Base-by-base conservation (phyloP, 2,329 filamentous ascomycete species). In the Magnaporthales sp. region DNA sequence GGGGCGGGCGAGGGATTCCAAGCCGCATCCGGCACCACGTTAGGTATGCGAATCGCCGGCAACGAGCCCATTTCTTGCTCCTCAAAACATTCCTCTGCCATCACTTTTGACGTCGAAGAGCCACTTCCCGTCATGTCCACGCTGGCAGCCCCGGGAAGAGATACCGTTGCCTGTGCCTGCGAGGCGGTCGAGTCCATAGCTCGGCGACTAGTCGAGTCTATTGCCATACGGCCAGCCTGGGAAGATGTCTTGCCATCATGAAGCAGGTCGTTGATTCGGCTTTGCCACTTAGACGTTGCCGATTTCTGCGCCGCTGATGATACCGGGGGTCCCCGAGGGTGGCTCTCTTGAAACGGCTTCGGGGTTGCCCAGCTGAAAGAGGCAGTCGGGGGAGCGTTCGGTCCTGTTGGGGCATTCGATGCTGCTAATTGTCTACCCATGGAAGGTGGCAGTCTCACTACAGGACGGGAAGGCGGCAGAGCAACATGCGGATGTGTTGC, bases 41-140 rank as follows among this genome's bases (percentile, higher is more conserved):
- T 80, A 8, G 90, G 90, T n/a, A 93, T 78, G 66, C 84, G 85
- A 27, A 93, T 86, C 26, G 85, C 82, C 0, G 90, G 90, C n/a
- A 92, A 77, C 8, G 90, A 93, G 3, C 90, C 90, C 80, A 91
- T 91, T 75, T 93, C 90, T 72, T 91, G 89, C 73, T 92, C 89
- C 73, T 92, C 91, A 70, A 93, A 93, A 70, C 91, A 91, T 68
- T 91, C 89, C 69, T 92, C 90, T 6, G 90, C 89, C 78, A 92
- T 89, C 63, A 87, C 86, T 73, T 89, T 91, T 4, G 87, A 87
- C 19, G 81, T 81, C 24, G 83, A 74, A 31, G 81, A 80, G 63
- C 79, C 80, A 30, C 75, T 74, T 9, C 46, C 56, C 7, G 13
- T 32, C 29, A 58, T 22, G 9, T 19, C 11, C 3, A 32, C 10